Percentiles rank a stretch among this genome's conserved stretches.
phyloP scores from a whole-genome alignment of 257 asterid species.

The Capsicum baccatum region DNA sequence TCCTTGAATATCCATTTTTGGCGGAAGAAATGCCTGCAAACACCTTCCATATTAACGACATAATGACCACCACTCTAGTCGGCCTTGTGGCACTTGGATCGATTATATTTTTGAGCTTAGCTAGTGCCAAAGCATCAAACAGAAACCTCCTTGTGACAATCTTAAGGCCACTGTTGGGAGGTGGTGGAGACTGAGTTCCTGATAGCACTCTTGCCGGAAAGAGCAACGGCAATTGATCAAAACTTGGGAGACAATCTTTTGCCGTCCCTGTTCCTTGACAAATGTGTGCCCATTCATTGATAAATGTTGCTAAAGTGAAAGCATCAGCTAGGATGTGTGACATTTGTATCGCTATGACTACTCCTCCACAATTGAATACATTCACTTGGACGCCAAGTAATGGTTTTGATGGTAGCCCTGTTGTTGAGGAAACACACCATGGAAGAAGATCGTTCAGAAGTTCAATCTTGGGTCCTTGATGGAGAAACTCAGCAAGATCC shows the following conservation, averaged over 20 bases:
- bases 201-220: not conserved
- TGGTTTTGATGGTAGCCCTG: not conserved
- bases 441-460: conserved; percentile 30
- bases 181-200: not conserved
- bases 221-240: not conserved
- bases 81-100: not conserved
- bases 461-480: not conserved
- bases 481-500: conserved; percentile 9
- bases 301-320: conserved; percentile 34
- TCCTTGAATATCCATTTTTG: not conserved
- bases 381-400: conserved; percentile 32
- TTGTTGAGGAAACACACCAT: no score
- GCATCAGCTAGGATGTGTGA: conserved; percentile 38
- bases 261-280: not conserved
- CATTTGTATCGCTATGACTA: conserved; percentile 34
- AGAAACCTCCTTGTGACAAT: not conserved
- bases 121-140: not conserved
- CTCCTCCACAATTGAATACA: conserved; percentile 39
- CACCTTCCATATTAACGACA: not conserved
- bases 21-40: not conserved
- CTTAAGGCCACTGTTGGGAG: not conserved
- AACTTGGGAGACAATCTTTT: not conserved
- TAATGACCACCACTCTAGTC: not conserved
- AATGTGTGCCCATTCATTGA: conserved; percentile 36
- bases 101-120: not conserved